These are phyloP conservation scores for Fusarium caatingaense DNA, from an alignment of 2,329 filamentous ascomycete species.

Conservation along the genomic window DNA sequence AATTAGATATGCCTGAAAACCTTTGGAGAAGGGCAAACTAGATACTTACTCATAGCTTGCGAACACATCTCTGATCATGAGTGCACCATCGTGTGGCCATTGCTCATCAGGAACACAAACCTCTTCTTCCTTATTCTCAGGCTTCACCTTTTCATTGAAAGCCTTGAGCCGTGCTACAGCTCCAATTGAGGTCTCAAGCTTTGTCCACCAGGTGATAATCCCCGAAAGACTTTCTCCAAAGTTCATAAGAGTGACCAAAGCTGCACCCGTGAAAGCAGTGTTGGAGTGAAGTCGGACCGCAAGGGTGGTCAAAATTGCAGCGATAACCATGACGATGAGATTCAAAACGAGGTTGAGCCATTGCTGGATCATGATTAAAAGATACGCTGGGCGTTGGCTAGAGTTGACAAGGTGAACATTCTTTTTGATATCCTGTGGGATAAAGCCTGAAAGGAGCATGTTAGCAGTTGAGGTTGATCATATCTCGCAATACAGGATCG, in stretches of 20 bases:
- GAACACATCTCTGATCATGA: conserved; percentile 49
- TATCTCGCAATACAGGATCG: neutral
- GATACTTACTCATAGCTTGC: conserved; percentile 47
- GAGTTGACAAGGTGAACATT: conserved; percentile 62
- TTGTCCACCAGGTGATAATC: conserved; percentile 36
- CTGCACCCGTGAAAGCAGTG: conserved; percentile 54
- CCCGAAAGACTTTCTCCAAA: conserved; percentile 44
- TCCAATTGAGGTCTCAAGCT: conserved; percentile 40
- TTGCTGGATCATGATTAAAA: conserved; percentile 67
- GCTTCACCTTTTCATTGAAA: conserved; percentile 38
- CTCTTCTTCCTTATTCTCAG: conserved; percentile 39
- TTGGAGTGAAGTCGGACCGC: conserved; percentile 56
- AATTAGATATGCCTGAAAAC: neutral
- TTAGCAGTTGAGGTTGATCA: neutral
- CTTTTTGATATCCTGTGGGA: conserved; percentile 46
- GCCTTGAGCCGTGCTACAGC: conserved; percentile 37
- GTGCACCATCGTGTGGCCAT: conserved; percentile 49
- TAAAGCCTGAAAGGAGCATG: neutral
- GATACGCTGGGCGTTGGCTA: conserved; percentile 68
- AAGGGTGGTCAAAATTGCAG: conserved; percentile 59
- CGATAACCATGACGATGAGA: conserved; percentile 61
- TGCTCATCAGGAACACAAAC: conserved; percentile 25
- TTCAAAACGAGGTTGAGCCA: conserved; percentile 66
- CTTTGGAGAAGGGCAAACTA: neutral
- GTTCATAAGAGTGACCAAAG: conserved; percentile 53